Percentiles rank a stretch among this genome's conserved stretches.
Conservation (phyloP, 1,139 yeast genomes). For the Blastobotrys malaysiensis region DNA sequence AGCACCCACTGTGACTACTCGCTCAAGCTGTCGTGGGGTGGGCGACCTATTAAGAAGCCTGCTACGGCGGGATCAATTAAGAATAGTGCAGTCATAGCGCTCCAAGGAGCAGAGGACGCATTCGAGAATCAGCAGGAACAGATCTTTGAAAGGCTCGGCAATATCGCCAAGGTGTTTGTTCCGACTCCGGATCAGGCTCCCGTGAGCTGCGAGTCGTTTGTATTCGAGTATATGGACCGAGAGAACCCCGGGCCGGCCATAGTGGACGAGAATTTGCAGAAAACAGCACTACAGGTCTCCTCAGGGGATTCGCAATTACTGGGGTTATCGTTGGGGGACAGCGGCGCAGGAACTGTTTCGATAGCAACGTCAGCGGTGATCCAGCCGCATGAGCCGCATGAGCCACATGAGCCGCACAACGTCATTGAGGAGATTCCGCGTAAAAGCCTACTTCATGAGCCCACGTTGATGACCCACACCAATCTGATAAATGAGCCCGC, state of each 20-base stretch:
- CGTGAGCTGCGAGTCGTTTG: conserved; percentile 16
- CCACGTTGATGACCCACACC: no score
- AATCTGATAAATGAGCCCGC: no score
- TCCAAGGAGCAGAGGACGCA: background rate
- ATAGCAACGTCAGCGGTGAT: background rate
- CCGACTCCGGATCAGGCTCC: conserved; percentile 23
- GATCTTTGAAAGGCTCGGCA: conserved; percentile 6
- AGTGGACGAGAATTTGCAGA: background rate
- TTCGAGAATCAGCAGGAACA: background rate
- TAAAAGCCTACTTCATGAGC: background rate
- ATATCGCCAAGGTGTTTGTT: conserved; percentile 17
- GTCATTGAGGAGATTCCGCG: background rate
- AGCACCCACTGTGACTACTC: conserved; percentile 59
- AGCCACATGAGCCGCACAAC: background rate
- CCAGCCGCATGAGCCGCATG: background rate
- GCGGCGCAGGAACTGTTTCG: background rate
- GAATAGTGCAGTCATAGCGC: background rate
- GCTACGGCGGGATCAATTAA: background rate
- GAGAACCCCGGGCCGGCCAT: background rate
- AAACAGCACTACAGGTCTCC: background rate
- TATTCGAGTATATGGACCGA: conserved; percentile 15
- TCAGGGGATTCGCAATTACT: background rate
- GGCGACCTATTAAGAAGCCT: conserved; percentile 46
- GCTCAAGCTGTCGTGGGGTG: conserved; percentile 69
- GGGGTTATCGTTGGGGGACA: background rate